phyloP scores from a whole-genome alignment of 257 asterid species.

The Przewalskia tangutica region DNA sequence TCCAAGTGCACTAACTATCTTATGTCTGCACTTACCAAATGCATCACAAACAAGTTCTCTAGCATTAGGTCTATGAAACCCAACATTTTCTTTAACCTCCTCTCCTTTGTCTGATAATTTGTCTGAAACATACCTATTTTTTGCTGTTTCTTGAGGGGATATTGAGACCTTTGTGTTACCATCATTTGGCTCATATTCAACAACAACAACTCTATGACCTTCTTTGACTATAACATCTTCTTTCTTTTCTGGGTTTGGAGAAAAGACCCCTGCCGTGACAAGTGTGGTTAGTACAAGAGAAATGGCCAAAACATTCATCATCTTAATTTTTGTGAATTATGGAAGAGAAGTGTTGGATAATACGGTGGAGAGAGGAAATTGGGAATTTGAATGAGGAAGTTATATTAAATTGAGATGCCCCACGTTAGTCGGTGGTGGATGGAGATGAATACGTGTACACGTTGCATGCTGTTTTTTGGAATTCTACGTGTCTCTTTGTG shows the following conservation, averaged over 20 bases:
- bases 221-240: conserved; percentile 23
- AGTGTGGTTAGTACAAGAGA: conserved; percentile 21
- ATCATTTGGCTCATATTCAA: conserved; percentile 23
- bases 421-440: not conserved
- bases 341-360: not conserved
- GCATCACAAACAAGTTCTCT: conserved; percentile 30
- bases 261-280: conserved; percentile 13
- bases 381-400: not conserved
- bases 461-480: not conserved
- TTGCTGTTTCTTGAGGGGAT: conserved; percentile 16
- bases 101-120: conserved; percentile 6
- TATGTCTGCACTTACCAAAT: conserved; percentile 29
- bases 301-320: conserved; percentile 27
- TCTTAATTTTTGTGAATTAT: not conserved
- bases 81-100: not conserved
- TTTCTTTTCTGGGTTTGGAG: conserved; percentile 12
- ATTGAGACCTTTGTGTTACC: conserved; percentile 18
- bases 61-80: conserved; percentile 1
- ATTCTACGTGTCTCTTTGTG: not conserved
- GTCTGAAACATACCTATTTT: not conserved
- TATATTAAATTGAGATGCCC: not conserved
- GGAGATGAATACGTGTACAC: not conserved
- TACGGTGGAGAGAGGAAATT: not conserved
- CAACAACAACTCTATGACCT: conserved; percentile 46
- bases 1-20: conserved; percentile 17